Evolutionary conservation across 495 filamentous ascomycete species (phyloP).

Genomic region (Aspergillus asperescens): DNA sequence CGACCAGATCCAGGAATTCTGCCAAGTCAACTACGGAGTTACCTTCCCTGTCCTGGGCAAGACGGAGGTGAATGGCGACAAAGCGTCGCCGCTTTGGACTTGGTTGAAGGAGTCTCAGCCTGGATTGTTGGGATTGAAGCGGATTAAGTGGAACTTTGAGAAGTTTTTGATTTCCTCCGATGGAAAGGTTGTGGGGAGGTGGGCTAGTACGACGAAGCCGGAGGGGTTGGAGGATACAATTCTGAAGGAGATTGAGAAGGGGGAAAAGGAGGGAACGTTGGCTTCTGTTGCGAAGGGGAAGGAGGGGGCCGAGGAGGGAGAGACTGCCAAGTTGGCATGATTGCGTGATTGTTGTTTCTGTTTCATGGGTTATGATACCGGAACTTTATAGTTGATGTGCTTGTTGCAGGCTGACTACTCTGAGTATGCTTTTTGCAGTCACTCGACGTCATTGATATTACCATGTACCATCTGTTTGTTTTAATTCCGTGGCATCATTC

Average conservation of each 20-base stretch:
- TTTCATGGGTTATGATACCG: conserved; percentile 6
- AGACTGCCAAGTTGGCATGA: conserved; percentile 16
- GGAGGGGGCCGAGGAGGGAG: not conserved
- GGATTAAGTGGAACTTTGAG: conserved; percentile 97
- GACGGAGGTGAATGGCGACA: conserved; percentile 83
- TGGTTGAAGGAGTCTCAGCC: conserved; percentile 86
- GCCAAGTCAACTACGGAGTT: conserved; percentile 92
- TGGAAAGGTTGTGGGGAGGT: conserved; percentile 74
- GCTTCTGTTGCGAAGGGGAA: conserved; percentile 18
- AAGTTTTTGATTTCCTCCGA: conserved; percentile 90
- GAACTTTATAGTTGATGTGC: not conserved
- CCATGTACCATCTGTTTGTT: not conserved
- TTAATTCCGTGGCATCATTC: not conserved
- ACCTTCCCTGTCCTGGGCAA: conserved; percentile 89
- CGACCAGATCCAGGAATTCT: conserved; percentile 89
- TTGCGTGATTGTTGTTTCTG: conserved; percentile 4
- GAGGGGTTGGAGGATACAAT: conserved; percentile 69
- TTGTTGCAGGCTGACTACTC: not conserved
- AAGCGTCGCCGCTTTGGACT: conserved; percentile 73
- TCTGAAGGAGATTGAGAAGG: conserved; percentile 64
- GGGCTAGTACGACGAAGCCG: conserved; percentile 83
- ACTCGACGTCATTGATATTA: not conserved
- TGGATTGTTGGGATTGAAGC: conserved; percentile 77
- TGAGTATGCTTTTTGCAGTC: not conserved
- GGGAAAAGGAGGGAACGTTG: conserved; percentile 28